phyloP scores from a whole-genome alignment of 768 basidiomycete genomes.

The Aureoboletus auriporus region DNA sequence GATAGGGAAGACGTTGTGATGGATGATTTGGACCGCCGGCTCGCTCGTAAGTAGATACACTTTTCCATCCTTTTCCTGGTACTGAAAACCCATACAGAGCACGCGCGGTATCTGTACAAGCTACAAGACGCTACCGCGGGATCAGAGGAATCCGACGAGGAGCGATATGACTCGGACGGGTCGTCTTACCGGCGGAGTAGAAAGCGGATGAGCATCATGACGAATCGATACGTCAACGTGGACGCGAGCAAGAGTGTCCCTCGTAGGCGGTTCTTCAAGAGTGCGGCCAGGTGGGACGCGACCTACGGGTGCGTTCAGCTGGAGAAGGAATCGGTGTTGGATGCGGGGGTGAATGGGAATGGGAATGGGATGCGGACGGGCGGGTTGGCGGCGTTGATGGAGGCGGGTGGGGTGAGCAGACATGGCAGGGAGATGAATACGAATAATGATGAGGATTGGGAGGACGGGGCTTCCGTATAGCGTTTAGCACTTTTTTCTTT shows the following conservation, averaged over 20 bases:
- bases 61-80: not conserved
- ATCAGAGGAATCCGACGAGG: constrained; percentile 47
- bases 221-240: constrained; percentile 53
- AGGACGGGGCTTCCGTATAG: constrained; percentile 26
- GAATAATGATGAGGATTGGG: constrained; percentile 28
- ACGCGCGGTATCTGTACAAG: constrained; percentile 60
- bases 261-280: constrained; percentile 60
- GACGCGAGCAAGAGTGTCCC: constrained; percentile 29
- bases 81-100: constrained; percentile 39
- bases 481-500: not conserved
- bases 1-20: constrained; percentile 33
- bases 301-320: constrained; percentile 19
- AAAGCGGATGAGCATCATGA: constrained; percentile 68
- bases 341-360: constrained; percentile 3
- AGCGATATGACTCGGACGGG: constrained; percentile 47
- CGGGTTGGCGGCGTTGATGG: constrained; percentile 24
- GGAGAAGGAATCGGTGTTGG: constrained; percentile 21
- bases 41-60: constrained; percentile 58
- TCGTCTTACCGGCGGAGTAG: constrained; percentile 38
- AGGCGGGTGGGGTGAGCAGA: constrained; percentile 19
- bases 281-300: constrained; percentile 36
- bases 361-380: constrained; percentile 8
- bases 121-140: constrained; percentile 48
- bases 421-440: constrained; percentile 4
- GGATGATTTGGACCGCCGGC: constrained; percentile 63